Base-by-base conservation (phyloP, 2,329 filamentous ascomycete species). In the Arthrobotrys sinensis region DNA sequence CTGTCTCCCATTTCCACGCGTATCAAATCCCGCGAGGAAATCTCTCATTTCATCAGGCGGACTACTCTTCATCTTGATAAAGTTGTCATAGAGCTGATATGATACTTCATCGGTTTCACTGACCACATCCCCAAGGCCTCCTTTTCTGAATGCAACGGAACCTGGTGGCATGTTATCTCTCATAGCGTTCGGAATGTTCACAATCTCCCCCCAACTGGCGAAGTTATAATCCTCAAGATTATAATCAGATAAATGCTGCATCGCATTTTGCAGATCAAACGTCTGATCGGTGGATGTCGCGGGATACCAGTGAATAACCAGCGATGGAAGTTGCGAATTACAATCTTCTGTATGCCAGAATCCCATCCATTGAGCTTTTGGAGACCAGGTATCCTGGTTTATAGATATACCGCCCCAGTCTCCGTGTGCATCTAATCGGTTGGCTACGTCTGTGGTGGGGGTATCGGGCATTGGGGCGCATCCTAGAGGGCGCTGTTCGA, bases 241-340 rank as follows among this genome's bases (percentile, higher is more conserved):
- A 11, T 21, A 24, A 3, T n/a, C 8, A 5, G 53, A 34, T 24
- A 60, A 1, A 24, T 60, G 40, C 3, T 60, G 34, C 16, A 0
- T 24, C 1, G 40, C 3, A 8, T n/a, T 40, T 0, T n/a, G n/a
- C 1, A 60, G 24, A 43, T 60, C 36, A 14, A 60, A 40, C 14
- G 40, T 7, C 8, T 60, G 53, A 43, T 60, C 19, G n/a, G 53
- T 60, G 3, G 53, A 10, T 0, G 6, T 6, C 0, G 40, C 34
- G 2, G 53, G 53, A 10, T 60, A 60, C 53, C 53, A 60, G 24
- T 60, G 53, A 43, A 60, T 60, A 12, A 60, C 28, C 2, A 60
- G 12, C 16, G 36, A 34, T 7, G 53, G 53, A 6, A 60, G 36
- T 2, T 60, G 36, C 34, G n/a, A 11, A 8, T 60, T 38, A 43